phyloP scores from a whole-genome alignment of 225 moss, liverwort and hornwort species.

The Bryum argenteum region DNA sequence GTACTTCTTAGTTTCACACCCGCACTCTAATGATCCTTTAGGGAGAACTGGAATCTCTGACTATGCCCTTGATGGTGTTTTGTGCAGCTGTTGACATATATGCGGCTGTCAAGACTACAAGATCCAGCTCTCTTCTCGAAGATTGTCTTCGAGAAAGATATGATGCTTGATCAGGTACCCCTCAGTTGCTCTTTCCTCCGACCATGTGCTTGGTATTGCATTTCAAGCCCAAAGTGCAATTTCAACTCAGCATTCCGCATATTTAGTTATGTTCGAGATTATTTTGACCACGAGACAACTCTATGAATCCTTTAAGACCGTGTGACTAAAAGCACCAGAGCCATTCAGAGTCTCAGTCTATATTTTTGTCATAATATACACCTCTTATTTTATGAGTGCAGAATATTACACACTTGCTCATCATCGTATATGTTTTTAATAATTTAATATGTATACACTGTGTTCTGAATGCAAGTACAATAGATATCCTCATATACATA shows the following conservation, averaged over 20 bases:
- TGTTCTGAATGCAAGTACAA: no score
- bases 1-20: conserved; percentile 17
- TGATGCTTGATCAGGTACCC: conserved; percentile 87
- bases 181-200: conserved; percentile 8
- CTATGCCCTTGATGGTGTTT: neutral
- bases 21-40: neutral
- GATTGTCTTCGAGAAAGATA: conserved; percentile 77
- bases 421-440: no score
- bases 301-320: neutral
- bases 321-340: neutral
- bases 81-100: conserved; percentile 87
- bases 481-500: no score
- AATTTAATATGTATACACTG: no score
- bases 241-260: neutral
- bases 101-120: conserved; percentile 84
- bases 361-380: neutral
- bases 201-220: neutral
- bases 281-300: neutral
- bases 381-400: no score
- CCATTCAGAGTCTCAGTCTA: neutral
- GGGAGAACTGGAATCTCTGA: conserved; percentile 14
- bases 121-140: conserved; percentile 97
- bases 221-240: neutral
- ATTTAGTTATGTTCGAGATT: neutral
- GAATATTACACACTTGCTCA: no score